Evolutionary conservation across 192 early-diverging fungal species (phyloP).

Genomic region (Nowakowskiella sp.): DNA sequence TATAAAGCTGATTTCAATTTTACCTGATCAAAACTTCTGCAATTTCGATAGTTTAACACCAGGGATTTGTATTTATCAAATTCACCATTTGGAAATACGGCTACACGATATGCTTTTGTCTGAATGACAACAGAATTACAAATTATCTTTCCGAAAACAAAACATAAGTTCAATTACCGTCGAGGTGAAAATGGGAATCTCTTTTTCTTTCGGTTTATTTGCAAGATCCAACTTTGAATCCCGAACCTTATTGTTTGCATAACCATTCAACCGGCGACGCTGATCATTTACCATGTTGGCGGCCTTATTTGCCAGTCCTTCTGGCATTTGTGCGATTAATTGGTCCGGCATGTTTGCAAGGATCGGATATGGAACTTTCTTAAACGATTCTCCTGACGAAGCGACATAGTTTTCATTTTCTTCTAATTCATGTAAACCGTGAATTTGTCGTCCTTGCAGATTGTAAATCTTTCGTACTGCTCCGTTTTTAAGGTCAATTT

Average conservation of each 20-base stretch:
- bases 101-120: conserved; percentile 44
- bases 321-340: background rate
- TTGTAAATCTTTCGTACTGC: conserved; percentile 37
- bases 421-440: conserved; percentile 23
- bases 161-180: conserved; percentile 17
- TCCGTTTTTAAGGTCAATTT: conserved; percentile 32
- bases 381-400: conserved; percentile 33
- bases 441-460: conserved; percentile 28
- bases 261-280: background rate
- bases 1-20: no score
- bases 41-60: conserved; percentile 45
- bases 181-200: conserved; percentile 28
- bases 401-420: conserved; percentile 37
- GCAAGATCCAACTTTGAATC: background rate
- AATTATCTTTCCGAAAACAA: conserved; percentile 4
- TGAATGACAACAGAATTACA: conserved; percentile 6
- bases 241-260: conserved; percentile 7
- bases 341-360: conserved; percentile 5
- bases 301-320: background rate
- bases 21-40: conserved; percentile 44
- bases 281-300: background rate
- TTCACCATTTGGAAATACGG: conserved; percentile 41
- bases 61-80: conserved; percentile 25
- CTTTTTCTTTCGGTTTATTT: conserved; percentile 12
- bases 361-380: conserved; percentile 25